Base-by-base conservation (phyloP, 2,329 filamentous ascomycete species). In the Aureobasidium namibiae region DNA sequence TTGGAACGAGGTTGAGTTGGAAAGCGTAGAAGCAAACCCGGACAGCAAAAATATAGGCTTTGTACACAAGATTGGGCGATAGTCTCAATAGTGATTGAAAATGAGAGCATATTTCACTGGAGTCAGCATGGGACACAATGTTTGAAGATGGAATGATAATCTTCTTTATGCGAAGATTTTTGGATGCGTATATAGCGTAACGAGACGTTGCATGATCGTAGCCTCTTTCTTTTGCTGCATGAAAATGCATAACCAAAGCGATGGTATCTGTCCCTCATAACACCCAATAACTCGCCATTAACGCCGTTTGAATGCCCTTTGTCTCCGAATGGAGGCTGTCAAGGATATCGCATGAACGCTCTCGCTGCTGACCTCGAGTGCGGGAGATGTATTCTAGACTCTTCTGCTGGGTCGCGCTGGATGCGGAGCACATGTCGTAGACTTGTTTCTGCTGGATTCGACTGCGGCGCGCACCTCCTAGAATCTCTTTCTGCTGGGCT, bases 391-490 rank as follows among this genome's bases (percentile, higher is more conserved):
- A n/a, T 18, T 16, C 46, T 50, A 50, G 14, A 18, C 13, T 50
- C 46, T 50, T 74, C 87, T 83, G 62, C 86, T 84, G 5, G 90
- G 89, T 73, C n/a, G n/a, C n/a, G n/a, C 95, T 90, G 3, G 92
- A 92, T 66, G 88, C 94, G 0, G 92, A 90, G 71, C 89, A 95
- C 69, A 90, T 82, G 64, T 29, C 26, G 4, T 29, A 29, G 26
- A 29, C 26, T 29, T 29, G 4, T 9, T 29, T 29, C 9, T 29
- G 26, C 26, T 29, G 26, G n/a, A n/a, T n/a, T n/a, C n/a, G n/a
- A n/a, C n/a, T n/a, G n/a, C n/a, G n/a, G n/a, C n/a, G n/a, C n/a
- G n/a, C n/a, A 5, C 26, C 16, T 10, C 36, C 52, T 56, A 56
- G 7, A 14, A 44, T 56, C 52, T 56, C 74, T 86, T 85, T 69